Evolutionary conservation across 106 monocot genomes (phyloP), one percentile per base, ranked within the genome.

Genomic region (Acanthochlamys bracteata): DNA sequence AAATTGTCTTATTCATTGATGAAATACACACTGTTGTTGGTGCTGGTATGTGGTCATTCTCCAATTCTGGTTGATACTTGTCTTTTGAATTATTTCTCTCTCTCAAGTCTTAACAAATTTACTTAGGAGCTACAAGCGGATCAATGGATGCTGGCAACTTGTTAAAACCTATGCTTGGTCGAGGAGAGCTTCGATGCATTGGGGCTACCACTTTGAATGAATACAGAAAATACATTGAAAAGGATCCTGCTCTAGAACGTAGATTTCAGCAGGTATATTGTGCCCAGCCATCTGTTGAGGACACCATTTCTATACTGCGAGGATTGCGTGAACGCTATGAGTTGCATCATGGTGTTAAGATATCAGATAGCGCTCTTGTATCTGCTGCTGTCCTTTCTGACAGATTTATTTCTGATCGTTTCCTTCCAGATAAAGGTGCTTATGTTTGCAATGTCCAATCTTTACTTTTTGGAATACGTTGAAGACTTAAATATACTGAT

Each of bases 391-490:
- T 98, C 41, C 78, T 98, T 24, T 98, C 98, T 25, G 98, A 98
- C 75, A 88, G 92, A 42, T 98, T 92, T 59, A 92, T 98, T 56
- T 92, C 88, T 58, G 98, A 88, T 3, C 88, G 98, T 0, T 98
- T 98, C 76, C 75, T 98, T 53, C 98, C 98, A 41, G 98, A 98
- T 60, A 98, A 98, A 98, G 96, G 96, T 96, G 73, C 20, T 41
- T 46, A n/a, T n/a, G n/a, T n/a, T n/a, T n/a, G n/a, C n/a, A n/a
- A n/a, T n/a, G n/a, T n/a, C n/a, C n/a, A n/a, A n/a, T n/a, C n/a
- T n/a, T n/a, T 46, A 10, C 14, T 46, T 10, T 46, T 14, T 14
- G 14, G 8, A 46, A 46, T 14, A 46, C 14, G 45, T 14, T 10
- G 45, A 10, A 16, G 53, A 16, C 11, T 54, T 54, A 54, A 16